Conservation (phyloP, 116 monocot genomes). For the Posidonia oceanica region DNA sequence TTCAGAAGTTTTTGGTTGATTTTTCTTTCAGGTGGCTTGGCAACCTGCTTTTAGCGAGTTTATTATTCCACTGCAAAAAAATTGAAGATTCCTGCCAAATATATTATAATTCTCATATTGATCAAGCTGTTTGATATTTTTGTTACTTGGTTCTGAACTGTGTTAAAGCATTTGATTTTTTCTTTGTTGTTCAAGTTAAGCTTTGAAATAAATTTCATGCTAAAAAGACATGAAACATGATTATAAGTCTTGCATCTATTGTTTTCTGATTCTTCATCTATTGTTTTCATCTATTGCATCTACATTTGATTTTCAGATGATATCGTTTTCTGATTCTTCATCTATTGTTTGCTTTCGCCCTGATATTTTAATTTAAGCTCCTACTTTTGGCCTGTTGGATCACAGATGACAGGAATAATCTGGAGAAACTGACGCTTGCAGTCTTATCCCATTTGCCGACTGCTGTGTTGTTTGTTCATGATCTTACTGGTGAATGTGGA, state of each 20-base stretch:
- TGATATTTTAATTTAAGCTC: neutral
- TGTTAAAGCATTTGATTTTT: neutral
- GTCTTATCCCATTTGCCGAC: conserved; percentile 87
- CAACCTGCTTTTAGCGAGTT: neutral
- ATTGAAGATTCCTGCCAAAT: too few species aligned
- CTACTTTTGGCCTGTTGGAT: neutral
- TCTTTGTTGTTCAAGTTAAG: neutral
- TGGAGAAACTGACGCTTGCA: conserved; percentile 85
- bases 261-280: neutral
- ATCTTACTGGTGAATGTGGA: conserved; percentile 91
- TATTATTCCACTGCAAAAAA: too few species aligned
- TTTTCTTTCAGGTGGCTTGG: neutral
- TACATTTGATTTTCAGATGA: neutral
- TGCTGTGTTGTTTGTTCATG: conserved; percentile 88
- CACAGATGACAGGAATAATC: conserved; percentile 85
- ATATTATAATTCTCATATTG: too few species aligned
- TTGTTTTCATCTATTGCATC: neutral
- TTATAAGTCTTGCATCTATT: neutral
- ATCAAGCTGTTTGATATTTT: neutral
- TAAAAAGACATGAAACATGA: too few species aligned
- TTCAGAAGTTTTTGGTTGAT: neutral
- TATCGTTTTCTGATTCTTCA: neutral
- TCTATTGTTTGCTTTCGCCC: neutral
- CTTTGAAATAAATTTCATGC: too few species aligned
- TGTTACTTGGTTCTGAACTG: neutral